Percentiles rank a stretch among this genome's conserved stretches.
These are phyloP conservation scores for Orbilia quercus DNA, from an alignment of 2,329 filamentous ascomycete genomes.

Conservation along the genomic window DNA sequence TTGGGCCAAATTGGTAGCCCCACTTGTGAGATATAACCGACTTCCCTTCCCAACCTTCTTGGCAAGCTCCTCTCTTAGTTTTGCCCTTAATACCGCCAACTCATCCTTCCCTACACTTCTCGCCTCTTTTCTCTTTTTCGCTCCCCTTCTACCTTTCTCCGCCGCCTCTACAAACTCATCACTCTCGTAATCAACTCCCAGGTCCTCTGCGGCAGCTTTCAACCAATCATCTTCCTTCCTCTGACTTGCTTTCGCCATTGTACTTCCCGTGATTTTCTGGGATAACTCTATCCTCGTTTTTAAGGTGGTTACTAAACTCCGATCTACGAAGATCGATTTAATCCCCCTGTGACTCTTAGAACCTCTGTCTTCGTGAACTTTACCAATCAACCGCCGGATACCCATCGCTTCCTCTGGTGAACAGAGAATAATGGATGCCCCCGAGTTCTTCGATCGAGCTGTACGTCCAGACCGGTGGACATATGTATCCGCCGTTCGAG, in stretches of 20 bases:
- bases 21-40: conserved; percentile 51
- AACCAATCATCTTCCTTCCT: conserved; percentile 87
- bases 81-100: conserved; percentile 74
- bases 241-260: conserved; percentile 86
- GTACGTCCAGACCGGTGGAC: conserved; percentile 96
- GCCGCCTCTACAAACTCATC: conserved; percentile 78
- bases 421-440: conserved; percentile 87
- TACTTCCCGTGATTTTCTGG: conserved; percentile 86
- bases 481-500: conserved; percentile 89
- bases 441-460: conserved; percentile 80
- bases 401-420: conserved; percentile 89
- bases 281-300: conserved; percentile 81
- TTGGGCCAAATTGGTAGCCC: conserved; percentile 45
- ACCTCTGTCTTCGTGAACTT: conserved; percentile 76
- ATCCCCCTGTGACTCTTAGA: conserved; percentile 68
- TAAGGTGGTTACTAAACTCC: conserved; percentile 78
- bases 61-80: conserved; percentile 76
- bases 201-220: conserved; percentile 83
- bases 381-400: conserved; percentile 83
- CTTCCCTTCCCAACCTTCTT: conserved; percentile 70
- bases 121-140: conserved; percentile 58
- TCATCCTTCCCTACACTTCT: conserved; percentile 75
- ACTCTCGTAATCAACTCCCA: conserved; percentile 92
- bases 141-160: conserved; percentile 75
- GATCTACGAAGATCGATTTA: conserved; percentile 83